These are phyloP conservation scores for Exophiala xenobiotica DNA, from an alignment of 2,329 filamentous ascomycete species.

Conservation along the genomic window DNA sequence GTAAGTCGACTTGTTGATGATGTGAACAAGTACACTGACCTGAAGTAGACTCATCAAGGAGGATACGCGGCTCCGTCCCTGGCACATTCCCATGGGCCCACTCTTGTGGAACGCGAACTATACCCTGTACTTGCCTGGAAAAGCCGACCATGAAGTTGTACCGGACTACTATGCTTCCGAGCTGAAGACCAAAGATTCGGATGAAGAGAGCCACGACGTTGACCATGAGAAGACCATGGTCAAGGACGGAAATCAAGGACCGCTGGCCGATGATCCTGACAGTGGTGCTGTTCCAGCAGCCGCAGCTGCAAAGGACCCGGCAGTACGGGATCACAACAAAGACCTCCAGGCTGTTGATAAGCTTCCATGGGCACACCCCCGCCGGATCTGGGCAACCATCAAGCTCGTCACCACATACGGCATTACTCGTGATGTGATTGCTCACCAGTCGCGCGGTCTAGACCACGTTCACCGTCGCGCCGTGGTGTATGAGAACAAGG, in stretches of 20 bases:
- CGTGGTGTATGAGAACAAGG: constrained; percentile 65
- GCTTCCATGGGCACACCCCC: constrained; percentile 15
- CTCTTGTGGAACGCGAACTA: constrained; percentile 40
- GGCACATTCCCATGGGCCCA: constrained; percentile 41
- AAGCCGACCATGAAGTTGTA: constrained; percentile 26
- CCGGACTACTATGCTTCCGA: constrained; percentile 13
- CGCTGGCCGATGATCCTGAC: not conserved
- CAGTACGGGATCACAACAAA: not conserved
- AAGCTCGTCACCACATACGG: constrained; percentile 16
- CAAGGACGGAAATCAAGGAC: not conserved
- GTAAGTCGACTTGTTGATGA: not conserved
- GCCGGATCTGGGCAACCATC: constrained; percentile 9
- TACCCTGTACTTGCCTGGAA: constrained; percentile 41
- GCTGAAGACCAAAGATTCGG: not conserved
- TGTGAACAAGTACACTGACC: not conserved
- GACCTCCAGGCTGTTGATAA: not conserved
- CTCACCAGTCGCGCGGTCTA: constrained; percentile 4
- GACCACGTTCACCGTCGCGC: constrained; percentile 50
- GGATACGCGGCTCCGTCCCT: constrained; percentile 35
- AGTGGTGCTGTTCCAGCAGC: not conserved
- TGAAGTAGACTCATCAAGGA: constrained; percentile 35
- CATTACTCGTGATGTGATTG: constrained; percentile 4
- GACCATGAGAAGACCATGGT: not conserved
- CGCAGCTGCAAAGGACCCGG: not conserved
- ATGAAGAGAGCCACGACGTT: not conserved